Base-by-base conservation (phyloP, 2,329 filamentous ascomycete genomes). In the Penicillium sp. region DNA sequence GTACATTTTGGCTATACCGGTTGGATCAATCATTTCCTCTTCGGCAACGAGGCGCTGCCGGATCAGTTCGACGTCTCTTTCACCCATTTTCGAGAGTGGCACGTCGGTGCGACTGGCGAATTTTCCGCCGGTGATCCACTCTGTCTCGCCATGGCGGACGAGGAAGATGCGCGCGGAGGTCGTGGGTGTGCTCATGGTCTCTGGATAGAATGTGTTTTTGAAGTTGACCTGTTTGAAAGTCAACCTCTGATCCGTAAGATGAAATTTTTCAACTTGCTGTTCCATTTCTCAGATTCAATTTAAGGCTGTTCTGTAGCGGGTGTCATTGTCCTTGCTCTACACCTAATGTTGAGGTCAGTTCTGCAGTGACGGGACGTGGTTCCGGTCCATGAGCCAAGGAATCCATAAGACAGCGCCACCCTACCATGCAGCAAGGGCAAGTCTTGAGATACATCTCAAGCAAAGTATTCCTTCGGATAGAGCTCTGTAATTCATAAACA, bases 121-220 rank as follows among this genome's bases (percentile, higher is more conserved):
- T 56, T 61, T 61, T 33, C 55, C 58, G n/a, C 51, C 51, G 6
- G 57, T 36, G 18, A 55, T 55, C 62, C 59, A 61, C 14, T 61
- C 54, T 18, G 62, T 65, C 33, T 63, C 62, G 33, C 62, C 60
- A 43, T 63, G 58, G 49, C 58, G 60, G 52, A 65, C 47, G 24
- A 63, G 61, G 50, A 61, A 63, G 33, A 65, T 31, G 18, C 58
- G 60, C 6, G 60, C 54, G 27, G 60, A 58, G 11, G 46, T 47
- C 2, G 54, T 40, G n/a, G 36, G 19, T 16, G 27, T 41, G 16
- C 18, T 51, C 49, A 51, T 39, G 6, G 6, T 40, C 10, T 31
- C n/a, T 16, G 6, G 31, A 22, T 27, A 2, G 18, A n/a, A 18
- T 11, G 9, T 16, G 3, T 39, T 16, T 36, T 6, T 18, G 10